A percentile compares a stretch with the other conserved stretches of the same genome.
Conservation (phyloP, 225 moss, liverwort and hornwort species). For the Marchantia paleacea region DNA sequence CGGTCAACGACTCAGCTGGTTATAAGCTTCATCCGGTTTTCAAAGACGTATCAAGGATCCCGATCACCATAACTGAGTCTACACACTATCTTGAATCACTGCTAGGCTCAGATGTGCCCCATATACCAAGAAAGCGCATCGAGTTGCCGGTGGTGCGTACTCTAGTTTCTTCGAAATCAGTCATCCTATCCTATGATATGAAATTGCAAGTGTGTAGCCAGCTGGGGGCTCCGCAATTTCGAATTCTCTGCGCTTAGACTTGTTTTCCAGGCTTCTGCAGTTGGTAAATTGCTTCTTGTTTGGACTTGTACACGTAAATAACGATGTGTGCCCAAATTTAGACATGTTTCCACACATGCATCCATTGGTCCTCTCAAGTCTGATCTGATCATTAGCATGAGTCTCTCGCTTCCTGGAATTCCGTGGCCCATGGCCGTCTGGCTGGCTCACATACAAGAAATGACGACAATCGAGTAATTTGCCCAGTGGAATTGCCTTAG, state of each 20-base stretch:
- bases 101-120: constrained; percentile 41
- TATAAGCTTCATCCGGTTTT: constrained; percentile 51
- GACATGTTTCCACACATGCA: background rate
- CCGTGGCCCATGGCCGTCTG: background rate
- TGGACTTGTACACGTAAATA: background rate
- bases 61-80: constrained; percentile 39
- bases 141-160: constrained; percentile 44
- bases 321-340: background rate
- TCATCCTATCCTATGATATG: background rate
- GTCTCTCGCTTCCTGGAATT: background rate
- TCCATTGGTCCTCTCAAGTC: background rate
- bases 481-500: constrained; percentile 31
- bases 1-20: constrained; percentile 31
- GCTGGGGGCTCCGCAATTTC: background rate
- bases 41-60: constrained; percentile 52
- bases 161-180: constrained; percentile 10
- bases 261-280: background rate
- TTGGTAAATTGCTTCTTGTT: background rate
- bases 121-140: constrained; percentile 50
- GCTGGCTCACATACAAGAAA: background rate
- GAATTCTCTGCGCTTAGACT: background rate
- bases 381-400: background rate
- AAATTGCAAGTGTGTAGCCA: background rate
- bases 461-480: constrained; percentile 12
- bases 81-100: constrained; percentile 55